These are phyloP conservation scores for Hymenoscyphus albidus DNA, from an alignment of 2,329 filamentous ascomycete genomes.

Conservation along the genomic window DNA sequence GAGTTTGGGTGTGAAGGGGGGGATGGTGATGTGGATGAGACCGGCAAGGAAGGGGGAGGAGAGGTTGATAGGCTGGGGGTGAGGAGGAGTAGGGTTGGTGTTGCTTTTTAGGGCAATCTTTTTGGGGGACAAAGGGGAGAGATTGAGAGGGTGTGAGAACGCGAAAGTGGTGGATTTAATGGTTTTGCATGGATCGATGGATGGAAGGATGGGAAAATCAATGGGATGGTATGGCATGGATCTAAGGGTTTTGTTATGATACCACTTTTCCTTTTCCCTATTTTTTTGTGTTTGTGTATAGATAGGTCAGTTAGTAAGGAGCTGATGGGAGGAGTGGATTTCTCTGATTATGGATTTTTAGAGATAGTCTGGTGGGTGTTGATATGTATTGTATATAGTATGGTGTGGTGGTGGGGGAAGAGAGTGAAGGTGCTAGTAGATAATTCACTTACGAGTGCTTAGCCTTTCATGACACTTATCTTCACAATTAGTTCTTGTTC, in stretches of 20 bases:
- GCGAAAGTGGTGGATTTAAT: not conserved
- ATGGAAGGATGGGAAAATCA: not conserved
- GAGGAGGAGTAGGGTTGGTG: constrained; percentile 41
- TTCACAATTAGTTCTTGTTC: no score
- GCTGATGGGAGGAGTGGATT: not conserved
- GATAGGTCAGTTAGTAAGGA: not conserved
- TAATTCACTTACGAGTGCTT: no score
- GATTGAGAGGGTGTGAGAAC: not conserved
- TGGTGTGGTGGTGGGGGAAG: no score
- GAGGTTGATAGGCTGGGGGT: constrained; percentile 30
- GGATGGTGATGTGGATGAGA: constrained; percentile 28
- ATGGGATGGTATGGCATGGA: not conserved
- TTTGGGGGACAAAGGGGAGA: not conserved
- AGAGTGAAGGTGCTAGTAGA: no score
- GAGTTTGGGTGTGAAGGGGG: constrained; percentile 26
- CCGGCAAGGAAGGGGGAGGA: constrained; percentile 29
- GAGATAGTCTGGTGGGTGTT: no score
- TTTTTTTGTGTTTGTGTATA: not conserved
- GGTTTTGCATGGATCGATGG: not conserved
- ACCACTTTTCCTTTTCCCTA: not conserved
- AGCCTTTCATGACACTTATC: no score
- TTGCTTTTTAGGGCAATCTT: constrained; percentile 40
- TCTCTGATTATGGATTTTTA: no score
- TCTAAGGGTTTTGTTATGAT: not conserved
- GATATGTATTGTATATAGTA: not conserved